A percentile compares a stretch with the other conserved stretches of the same genome.
Evolutionary conservation across 2,329 filamentous ascomycete genomes (phyloP).

Genomic region (Penicillium sp.): DNA sequence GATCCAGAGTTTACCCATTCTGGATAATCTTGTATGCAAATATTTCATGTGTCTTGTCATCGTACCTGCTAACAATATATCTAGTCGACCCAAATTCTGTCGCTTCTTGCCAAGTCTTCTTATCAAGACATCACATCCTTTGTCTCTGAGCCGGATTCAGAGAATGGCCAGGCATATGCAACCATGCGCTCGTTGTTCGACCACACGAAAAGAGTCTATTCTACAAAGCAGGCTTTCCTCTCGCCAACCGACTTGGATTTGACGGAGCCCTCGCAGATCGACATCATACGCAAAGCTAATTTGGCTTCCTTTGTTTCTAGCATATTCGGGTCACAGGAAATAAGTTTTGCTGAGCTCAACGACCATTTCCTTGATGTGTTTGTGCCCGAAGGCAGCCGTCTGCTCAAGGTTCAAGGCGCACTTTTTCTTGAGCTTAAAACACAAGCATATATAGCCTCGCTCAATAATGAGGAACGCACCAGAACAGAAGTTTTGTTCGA

Average conservation of each 20-base stretch:
- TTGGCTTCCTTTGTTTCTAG: slow-evolving; percentile 62
- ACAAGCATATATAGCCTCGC: slow-evolving; percentile 61
- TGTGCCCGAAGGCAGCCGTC: slow-evolving; percentile 54
- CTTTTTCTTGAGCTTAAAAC: slow-evolving; percentile 64
- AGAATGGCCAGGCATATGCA: slow-evolving; percentile 58
- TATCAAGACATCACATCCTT: slow-evolving; percentile 56
- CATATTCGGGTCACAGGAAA: slow-evolving; percentile 61
- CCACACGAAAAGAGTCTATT: slow-evolving; percentile 60
- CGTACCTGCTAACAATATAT: neutral
- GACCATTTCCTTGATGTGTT: slow-evolving; percentile 62
- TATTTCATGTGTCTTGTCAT: slow-evolving; percentile 3
- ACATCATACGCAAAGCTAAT: slow-evolving; percentile 61
- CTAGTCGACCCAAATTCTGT: slow-evolving; percentile 57
- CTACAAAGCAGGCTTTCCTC: slow-evolving; percentile 53
- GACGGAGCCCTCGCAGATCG: slow-evolving; percentile 50
- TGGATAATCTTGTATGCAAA: slow-evolving; percentile 56
- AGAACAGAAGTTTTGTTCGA: slow-evolving; percentile 56
- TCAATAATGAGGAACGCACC: slow-evolving; percentile 54
- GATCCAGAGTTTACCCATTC: slow-evolving; percentile 57
- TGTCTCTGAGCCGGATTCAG: slow-evolving; percentile 52
- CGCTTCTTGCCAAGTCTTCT: slow-evolving; percentile 53
- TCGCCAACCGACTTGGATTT: slow-evolving; percentile 52
- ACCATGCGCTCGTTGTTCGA: slow-evolving; percentile 61
- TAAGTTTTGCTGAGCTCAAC: slow-evolving; percentile 61
- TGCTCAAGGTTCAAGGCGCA: slow-evolving; percentile 58